Percentiles rank a stretch among this genome's conserved stretches.
Evolutionary conservation across 2,329 filamentous ascomycete genomes (phyloP).

Genomic region (Alternaria triticimaculans): DNA sequence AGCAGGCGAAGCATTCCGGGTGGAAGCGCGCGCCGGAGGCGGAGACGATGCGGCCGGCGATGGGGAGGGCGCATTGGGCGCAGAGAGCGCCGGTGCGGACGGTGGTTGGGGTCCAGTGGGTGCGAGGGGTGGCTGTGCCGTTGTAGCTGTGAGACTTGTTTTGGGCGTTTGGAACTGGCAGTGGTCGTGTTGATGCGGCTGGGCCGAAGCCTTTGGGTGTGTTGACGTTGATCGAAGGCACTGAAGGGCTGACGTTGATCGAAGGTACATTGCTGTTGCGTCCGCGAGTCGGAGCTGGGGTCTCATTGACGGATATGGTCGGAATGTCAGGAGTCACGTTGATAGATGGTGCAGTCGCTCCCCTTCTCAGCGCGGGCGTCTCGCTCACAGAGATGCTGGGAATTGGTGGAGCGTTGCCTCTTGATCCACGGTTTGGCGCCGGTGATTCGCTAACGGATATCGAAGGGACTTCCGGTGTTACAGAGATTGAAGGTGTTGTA

Average conservation of each 20-base stretch:
- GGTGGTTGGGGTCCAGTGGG: conserved; percentile 55
- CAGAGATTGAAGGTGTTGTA: conserved; percentile 18
- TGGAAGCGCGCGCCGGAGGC: conserved; percentile 86
- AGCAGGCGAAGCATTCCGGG: conserved; percentile 90
- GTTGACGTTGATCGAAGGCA: conserved; percentile 40
- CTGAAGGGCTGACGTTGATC: conserved; percentile 29
- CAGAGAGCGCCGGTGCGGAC: conserved; percentile 73
- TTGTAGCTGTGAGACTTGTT: conserved; percentile 40
- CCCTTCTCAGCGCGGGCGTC: conserved; percentile 20
- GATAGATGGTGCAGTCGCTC: conserved; percentile 17
- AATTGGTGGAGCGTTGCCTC: neutral
- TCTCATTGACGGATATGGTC: conserved; percentile 36
- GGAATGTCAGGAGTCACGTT: conserved; percentile 35
- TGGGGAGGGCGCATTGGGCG: conserved; percentile 81
- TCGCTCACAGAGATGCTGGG: conserved; percentile 17
- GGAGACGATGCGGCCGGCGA: conserved; percentile 88
- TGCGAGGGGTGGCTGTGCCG: conserved; percentile 45
- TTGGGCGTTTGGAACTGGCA: conserved; percentile 56
- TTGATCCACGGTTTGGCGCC: conserved; percentile 12
- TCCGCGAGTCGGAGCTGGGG: conserved; percentile 17
- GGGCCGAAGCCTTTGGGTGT: conserved; percentile 29
- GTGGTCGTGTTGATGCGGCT: conserved; percentile 53
- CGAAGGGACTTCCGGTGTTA: conserved; percentile 34
- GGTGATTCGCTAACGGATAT: conserved; percentile 38
- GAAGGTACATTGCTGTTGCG: conserved; percentile 28